Conservation (phyloP, 176 grass and related monocot genomes). For the Oryza officinalis region DNA sequence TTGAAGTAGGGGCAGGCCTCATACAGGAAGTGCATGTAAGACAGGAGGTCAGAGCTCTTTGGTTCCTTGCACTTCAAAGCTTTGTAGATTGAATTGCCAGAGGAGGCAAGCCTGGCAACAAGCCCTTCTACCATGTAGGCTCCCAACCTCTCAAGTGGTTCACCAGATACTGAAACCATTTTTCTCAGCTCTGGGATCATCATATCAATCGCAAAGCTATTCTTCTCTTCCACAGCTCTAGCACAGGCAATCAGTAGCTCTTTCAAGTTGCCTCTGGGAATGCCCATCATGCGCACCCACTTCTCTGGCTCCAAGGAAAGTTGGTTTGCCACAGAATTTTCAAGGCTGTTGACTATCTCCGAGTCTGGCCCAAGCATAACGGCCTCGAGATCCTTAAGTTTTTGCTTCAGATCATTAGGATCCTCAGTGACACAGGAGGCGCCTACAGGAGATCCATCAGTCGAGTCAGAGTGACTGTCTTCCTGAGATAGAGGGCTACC, state of each 20-base stretch:
- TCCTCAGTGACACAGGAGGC: slow-evolving; percentile 81
- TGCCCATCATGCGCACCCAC: slow-evolving; percentile 55
- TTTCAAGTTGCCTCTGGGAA: slow-evolving; percentile 68
- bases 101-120: slow-evolving; percentile 69
- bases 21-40: slow-evolving; percentile 94
- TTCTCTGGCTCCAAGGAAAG: slow-evolving; percentile 46
- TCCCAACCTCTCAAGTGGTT: slow-evolving; percentile 69
- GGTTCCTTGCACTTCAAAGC: slow-evolving; percentile 93
- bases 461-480: slow-evolving; percentile 46
- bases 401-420: slow-evolving; percentile 69
- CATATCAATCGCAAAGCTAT: slow-evolving; percentile 43
- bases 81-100: slow-evolving; percentile 90
- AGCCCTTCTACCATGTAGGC: slow-evolving; percentile 98
- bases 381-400: slow-evolving; percentile 71
- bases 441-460: slow-evolving; percentile 56
- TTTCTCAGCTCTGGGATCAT: slow-evolving; percentile 69
- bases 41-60: slow-evolving; percentile 75
- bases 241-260: slow-evolving; percentile 77
- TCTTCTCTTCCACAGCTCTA: slow-evolving; percentile 66
- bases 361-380: slow-evolving; percentile 82
- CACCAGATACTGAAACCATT: slow-evolving; percentile 90
- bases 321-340: slow-evolving; percentile 33
- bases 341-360: slow-evolving; percentile 45
- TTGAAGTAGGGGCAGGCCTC: slow-evolving; percentile 96
- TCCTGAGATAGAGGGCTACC: slow-evolving; percentile 59